Percentiles rank a stretch among this genome's conserved stretches.
Conservation (phyloP, 2,329 filamentous ascomycete genomes). For the Blastomyces silverae region DNA sequence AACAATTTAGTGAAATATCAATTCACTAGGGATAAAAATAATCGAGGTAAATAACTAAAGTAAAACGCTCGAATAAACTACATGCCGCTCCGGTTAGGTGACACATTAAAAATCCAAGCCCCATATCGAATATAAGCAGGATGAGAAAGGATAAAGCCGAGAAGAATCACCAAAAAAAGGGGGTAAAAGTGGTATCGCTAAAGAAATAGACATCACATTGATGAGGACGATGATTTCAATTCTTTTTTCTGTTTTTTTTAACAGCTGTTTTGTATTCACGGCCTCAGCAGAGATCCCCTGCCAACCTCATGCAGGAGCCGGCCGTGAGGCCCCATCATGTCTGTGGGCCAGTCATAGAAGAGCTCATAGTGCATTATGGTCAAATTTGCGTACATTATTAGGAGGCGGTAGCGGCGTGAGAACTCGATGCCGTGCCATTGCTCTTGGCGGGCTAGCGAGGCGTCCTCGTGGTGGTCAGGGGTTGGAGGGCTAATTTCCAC, state of each 20-base stretch:
- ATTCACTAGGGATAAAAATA: not conserved
- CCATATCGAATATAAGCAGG: not conserved
- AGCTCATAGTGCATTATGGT: conserved; percentile 56
- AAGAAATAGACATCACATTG: not conserved
- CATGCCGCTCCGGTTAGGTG: not conserved
- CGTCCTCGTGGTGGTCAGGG: conserved; percentile 3
- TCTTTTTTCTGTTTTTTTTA: too few relatives aligned
- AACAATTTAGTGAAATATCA: not conserved
- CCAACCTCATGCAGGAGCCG: conserved; percentile 11
- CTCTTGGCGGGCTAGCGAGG: conserved; percentile 16
- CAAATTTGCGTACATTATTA: conserved; percentile 53
- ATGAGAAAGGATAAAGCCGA: not conserved
- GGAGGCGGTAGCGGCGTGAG: conserved; percentile 45
- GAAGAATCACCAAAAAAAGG: not conserved
- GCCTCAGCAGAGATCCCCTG: conserved; percentile 14
- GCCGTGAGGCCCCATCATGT: conserved; percentile 12
- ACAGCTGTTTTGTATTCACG: not conserved
- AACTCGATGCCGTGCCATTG: conserved; percentile 37
- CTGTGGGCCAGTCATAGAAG: conserved; percentile 37
- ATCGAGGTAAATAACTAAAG: not conserved
- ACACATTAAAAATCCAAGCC: not conserved
- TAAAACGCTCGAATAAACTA: not conserved
- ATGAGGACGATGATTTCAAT: not conserved
- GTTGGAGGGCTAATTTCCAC: not conserved
- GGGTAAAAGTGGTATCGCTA: not conserved